Conservation (phyloP, 2,329 filamentous ascomycete species). For the Alternaria longipes region DNA sequence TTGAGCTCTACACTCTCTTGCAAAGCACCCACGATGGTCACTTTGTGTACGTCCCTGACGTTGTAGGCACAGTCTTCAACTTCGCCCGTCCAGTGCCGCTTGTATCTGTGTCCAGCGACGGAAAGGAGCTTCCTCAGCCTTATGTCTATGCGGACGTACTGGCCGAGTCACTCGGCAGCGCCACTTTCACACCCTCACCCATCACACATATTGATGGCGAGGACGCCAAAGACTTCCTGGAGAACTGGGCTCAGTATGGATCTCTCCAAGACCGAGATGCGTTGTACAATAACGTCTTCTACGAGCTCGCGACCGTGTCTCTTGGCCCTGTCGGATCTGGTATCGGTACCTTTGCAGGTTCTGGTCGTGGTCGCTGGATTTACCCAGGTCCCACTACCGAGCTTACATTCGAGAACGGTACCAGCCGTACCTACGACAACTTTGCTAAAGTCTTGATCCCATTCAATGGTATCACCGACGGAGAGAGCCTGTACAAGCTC, state of each 20-base stretch:
- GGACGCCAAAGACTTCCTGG: slow-evolving; percentile 61
- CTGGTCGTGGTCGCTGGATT: slow-evolving; percentile 53
- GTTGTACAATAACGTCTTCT: slow-evolving; percentile 63
- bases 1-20: slow-evolving; percentile 53
- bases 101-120: slow-evolving; percentile 68
- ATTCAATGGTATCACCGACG: slow-evolving; percentile 55
- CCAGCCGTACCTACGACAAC: slow-evolving; percentile 53
- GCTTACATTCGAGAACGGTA: slow-evolving; percentile 59
- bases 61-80: slow-evolving; percentile 61
- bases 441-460: slow-evolving; percentile 54
- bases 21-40: slow-evolving; percentile 71
- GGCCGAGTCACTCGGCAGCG: slow-evolving; percentile 52
- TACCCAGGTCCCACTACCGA: slow-evolving; percentile 57
- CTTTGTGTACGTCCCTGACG: slow-evolving; percentile 65
- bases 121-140: slow-evolving; percentile 61
- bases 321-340: slow-evolving; percentile 53
- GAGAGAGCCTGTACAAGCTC: slow-evolving; percentile 53
- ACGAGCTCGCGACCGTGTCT: slow-evolving; percentile 56
- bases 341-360: slow-evolving; percentile 57
- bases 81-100: slow-evolving; percentile 61
- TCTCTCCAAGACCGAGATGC: slow-evolving; percentile 66
- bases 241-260: slow-evolving; percentile 59
- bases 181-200: slow-evolving; percentile 57
- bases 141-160: slow-evolving; percentile 63
- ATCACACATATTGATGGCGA: slow-evolving; percentile 67